These are phyloP conservation scores for Tephrocybe sp. DNA, from an alignment of 768 basidiomycete species.

Conservation along the genomic window DNA sequence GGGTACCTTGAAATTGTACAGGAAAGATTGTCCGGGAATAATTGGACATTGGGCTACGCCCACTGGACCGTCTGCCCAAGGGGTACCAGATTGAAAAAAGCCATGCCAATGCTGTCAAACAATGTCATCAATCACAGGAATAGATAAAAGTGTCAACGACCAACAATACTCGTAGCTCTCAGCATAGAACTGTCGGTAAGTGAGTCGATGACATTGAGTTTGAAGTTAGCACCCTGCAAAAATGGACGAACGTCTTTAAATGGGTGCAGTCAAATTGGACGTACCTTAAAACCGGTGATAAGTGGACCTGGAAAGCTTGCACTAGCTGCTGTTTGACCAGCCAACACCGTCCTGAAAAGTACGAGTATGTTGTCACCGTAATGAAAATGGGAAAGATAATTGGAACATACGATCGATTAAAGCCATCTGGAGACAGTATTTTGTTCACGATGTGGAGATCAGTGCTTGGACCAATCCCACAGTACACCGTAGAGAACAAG, in stretches of 20 bases:
- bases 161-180: conserved; percentile 4
- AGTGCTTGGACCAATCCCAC: conserved; percentile 27
- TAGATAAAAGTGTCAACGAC: conserved; percentile 10
- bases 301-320: conserved; percentile 30
- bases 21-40: background rate
- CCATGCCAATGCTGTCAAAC: conserved; percentile 13
- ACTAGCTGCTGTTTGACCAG: conserved; percentile 20
- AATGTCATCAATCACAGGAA: background rate
- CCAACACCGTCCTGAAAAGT: conserved; percentile 28
- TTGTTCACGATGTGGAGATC: conserved; percentile 42
- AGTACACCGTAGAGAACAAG: conserved; percentile 12
- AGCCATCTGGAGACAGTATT: conserved; percentile 50
- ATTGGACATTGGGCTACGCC: conserved; percentile 39
- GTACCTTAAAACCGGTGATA: conserved; percentile 29
- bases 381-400: background rate
- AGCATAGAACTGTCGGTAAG: conserved; percentile 1
- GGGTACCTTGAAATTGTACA: conserved; percentile 1
- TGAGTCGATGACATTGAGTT: conserved; percentile 8
- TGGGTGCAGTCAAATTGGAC: background rate
- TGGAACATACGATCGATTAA: conserved; percentile 37
- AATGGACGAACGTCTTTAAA: background rate
- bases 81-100: conserved; percentile 10
- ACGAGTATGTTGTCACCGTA: no score
- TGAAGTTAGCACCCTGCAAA: conserved; percentile 4
- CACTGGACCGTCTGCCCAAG: conserved; percentile 17